Evolutionary conservation across 2,329 filamentous ascomycete genomes (phyloP), one percentile per base, ranked within the genome.

Genomic region (Geosmithia putterillii): DNA sequence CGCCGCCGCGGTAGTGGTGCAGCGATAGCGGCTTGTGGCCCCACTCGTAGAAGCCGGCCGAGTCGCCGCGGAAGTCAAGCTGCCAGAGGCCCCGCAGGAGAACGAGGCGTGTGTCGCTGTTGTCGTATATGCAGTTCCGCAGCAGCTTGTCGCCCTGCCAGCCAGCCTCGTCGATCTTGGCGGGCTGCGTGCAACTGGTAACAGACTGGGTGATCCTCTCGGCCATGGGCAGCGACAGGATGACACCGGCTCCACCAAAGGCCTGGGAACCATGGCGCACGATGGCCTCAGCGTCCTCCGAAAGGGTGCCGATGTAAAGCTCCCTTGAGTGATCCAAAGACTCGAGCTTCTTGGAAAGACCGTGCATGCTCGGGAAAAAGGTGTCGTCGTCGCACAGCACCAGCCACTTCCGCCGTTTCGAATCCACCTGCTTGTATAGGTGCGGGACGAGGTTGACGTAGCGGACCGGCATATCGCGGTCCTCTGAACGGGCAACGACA

Each of bases 351-450:
- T 72, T 61, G 3, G 70, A 61, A 10, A 81, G 59, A 12, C 60
- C 66, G 42, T 75, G 62, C 55, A 79, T 74, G 45, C 70, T 76
- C 4, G 71, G 68, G 62, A 80, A 81, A 53, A 78, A 80, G 3
- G 77, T 81, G 48, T 81, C 77, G 50, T 81, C 76, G 48, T 81
- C 76, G 53, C 76, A 79, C 14, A 73, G 67, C 15, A 76, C 74
- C 1, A 75, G 65, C 76, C 76, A 81, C 50, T 73, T 75, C 56
- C 69, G 73, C 22, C 52, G 53, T 6, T 25, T 7, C 39, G 69
- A 61, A 2, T 68, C 67, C 3, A 61, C 61, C 48, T 76, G 71
- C 43, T 67, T 66, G 57, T 72, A 76, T 12, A 77, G 57, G 0
- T 66, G 67, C 2, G 73, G 72, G 2, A 74, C 65, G 3, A 77